phyloP scores from a whole-genome alignment of 495 filamentous ascomycete species.

The Neurospora tetrasperma region DNA sequence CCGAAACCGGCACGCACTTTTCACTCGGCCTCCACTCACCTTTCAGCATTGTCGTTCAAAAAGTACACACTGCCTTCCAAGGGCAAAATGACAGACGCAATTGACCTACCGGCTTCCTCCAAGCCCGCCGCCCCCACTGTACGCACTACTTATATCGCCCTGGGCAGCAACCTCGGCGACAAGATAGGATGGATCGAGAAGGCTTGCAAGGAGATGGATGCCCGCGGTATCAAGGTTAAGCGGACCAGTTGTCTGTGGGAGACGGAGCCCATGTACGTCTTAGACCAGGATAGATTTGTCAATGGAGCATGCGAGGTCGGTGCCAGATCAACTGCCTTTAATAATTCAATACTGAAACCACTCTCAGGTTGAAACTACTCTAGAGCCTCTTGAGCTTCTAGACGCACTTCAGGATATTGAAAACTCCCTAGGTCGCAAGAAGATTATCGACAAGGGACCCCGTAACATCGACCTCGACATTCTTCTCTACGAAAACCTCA shows the following conservation, averaged over 20 bases:
- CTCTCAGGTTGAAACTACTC: conserved; percentile 65
- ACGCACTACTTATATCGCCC: conserved; percentile 62
- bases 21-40: background rate
- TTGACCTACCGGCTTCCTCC: background rate
- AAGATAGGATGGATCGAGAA: conserved; percentile 70
- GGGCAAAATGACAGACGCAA: conserved; percentile 1
- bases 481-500: conserved; percentile 67
- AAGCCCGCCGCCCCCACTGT: conserved; percentile 6
- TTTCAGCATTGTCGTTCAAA: conserved; percentile 10
- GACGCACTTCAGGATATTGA: conserved; percentile 78
- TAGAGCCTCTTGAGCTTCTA: conserved; percentile 65
- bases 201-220: conserved; percentile 67
- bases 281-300: conserved; percentile 77
- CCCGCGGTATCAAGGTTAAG: conserved; percentile 57
- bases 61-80: conserved; percentile 17
- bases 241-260: conserved; percentile 86
- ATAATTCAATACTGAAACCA: conserved; percentile 1
- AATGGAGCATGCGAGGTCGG: conserved; percentile 89
- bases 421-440: conserved; percentile 61
- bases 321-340: conserved; percentile 15
- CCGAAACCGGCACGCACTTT: background rate
- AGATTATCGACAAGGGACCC: conserved; percentile 85
- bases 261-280: conserved; percentile 92
- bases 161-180: conserved; percentile 91
- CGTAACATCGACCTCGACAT: conserved; percentile 93